Base-by-base conservation (phyloP, 1,284 basidiomycete genomes). In the Cutaneotrichosporon dermatis region DNA sequence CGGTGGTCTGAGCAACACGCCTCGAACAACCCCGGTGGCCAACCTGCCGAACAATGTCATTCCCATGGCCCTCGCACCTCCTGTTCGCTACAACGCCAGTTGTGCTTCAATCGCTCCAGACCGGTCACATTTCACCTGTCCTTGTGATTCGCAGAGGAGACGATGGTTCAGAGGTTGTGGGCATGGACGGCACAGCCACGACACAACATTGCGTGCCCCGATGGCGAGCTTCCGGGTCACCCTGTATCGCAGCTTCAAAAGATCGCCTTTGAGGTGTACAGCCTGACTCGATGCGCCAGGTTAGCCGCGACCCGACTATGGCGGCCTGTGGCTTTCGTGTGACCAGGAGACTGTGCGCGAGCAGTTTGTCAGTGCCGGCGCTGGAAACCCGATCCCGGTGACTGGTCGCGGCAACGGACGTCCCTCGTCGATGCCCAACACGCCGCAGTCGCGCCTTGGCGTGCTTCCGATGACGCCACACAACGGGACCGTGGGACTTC, bases 51-150 rank as follows among this genome's bases (percentile, higher is more conserved):
- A 88, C 12, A 94, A 94, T 66, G 91, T 90, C 4, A 87, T 93
- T 61, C 88, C 57, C 37, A 58, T 60, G 16, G 55, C 67, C 33
- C 87, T 62, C 11, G 62, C 70, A 3, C 72, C 76, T 52, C 87
- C 90, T 33, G 88, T 98, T 60, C 91, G 93, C 76, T 97, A 96
- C 82, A 98, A 98, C 72, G 90, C 94, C 92, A 0, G 88, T 98
- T 51, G 91, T 98, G 37, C 80, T 98, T 15, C 95, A 98, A 73
- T 97, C 93, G 69, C 82, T 97, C 63, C 90, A 89, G 7, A 95
- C 94, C 2, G 94, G 93, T 16, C 88, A 92, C 34, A 89, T 94
- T 67, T 92, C 90, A 59, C 94, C 94, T 7, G 86, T 93, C 34
- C 83, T 98, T 60, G 89, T 97, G 75, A 89, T 98, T 67, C 89